Evolutionary conservation across 495 filamentous ascomycete species (phyloP).

Genomic region (Lentithecium fluviatile): DNA sequence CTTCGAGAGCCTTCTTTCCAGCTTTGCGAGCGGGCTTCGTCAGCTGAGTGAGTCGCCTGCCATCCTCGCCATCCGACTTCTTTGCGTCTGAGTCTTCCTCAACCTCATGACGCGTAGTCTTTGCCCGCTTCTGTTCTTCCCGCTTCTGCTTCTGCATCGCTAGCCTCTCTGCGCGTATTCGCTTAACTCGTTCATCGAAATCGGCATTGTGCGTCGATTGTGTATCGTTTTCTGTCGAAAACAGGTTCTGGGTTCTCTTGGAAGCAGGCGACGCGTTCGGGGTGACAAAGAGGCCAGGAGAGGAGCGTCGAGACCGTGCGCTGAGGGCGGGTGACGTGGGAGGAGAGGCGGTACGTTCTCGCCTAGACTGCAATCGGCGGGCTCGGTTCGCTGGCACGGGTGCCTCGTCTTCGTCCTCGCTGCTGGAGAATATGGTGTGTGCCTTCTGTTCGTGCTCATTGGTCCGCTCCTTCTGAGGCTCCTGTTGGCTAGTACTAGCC

Average conservation of each 20-base stretch:
- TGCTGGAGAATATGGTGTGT: background rate
- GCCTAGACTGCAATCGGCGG: constrained; percentile 3
- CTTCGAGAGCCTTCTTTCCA: constrained; percentile 93
- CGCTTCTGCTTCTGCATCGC: constrained; percentile 11
- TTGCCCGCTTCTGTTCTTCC: background rate
- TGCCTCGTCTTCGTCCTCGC: constrained; percentile 29
- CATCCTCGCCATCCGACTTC: constrained; percentile 31
- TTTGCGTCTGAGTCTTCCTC: constrained; percentile 10
- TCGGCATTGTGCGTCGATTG: constrained; percentile 6
- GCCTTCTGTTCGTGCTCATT: background rate
- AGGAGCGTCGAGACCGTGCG: constrained; percentile 20
- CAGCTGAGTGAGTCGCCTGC: constrained; percentile 33
- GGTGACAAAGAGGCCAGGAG: constrained; percentile 34
- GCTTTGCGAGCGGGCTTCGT: constrained; percentile 75
- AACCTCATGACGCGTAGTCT: background rate
- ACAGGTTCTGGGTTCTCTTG: background rate
- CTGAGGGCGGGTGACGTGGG: constrained; percentile 7
- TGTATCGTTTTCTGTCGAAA: background rate
- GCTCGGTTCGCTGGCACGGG: constrained; percentile 14
- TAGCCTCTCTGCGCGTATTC: constrained; percentile 27
- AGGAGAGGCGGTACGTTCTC: constrained; percentile 7
- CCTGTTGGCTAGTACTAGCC: background rate
- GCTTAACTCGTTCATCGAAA: constrained; percentile 17
- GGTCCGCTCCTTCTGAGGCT: background rate
- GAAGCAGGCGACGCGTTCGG: constrained; percentile 17